Percentiles rank a stretch among this genome's conserved stretches.
These are phyloP conservation scores for Digitaria exilis DNA, from an alignment of 202 grass and related monocot species.

Conservation along the genomic window DNA sequence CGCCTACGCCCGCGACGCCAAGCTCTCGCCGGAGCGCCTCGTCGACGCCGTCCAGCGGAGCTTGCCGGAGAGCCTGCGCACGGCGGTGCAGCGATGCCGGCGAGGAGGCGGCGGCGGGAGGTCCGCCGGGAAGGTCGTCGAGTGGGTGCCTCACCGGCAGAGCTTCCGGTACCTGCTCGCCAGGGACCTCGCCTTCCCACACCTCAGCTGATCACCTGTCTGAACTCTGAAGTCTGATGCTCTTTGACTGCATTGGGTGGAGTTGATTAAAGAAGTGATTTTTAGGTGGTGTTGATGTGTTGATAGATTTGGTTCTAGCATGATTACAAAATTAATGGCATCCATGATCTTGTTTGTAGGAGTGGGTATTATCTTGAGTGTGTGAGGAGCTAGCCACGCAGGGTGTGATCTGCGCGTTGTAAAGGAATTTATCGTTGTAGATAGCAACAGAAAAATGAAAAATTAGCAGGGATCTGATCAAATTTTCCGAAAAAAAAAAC, in stretches of 20 bases:
- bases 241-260: background rate
- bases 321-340: background rate
- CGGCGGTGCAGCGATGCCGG: constrained; percentile 76
- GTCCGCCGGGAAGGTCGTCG: constrained; percentile 59
- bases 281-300: constrained; percentile 14
- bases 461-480: background rate
- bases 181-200: constrained; percentile 78
- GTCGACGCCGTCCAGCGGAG: constrained; percentile 64
- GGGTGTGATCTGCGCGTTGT: constrained; percentile 26
- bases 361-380: background rate
- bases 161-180: constrained; percentile 82
- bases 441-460: constrained; percentile 51
- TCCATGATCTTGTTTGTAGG: background rate
- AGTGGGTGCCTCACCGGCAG: constrained; percentile 77
- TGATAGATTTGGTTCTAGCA: constrained; percentile 38
- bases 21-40: constrained; percentile 58
- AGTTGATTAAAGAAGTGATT: background rate
- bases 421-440: constrained; percentile 47
- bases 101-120: constrained; percentile 18
- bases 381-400: background rate
- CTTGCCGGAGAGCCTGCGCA: constrained; percentile 67
- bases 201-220: constrained; percentile 56
- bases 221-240: background rate
- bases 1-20: constrained; percentile 70
- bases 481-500: background rate